Evolutionary conservation across 768 basidiomycete genomes (phyloP).

Genomic region (Lactarius trivialis): DNA sequence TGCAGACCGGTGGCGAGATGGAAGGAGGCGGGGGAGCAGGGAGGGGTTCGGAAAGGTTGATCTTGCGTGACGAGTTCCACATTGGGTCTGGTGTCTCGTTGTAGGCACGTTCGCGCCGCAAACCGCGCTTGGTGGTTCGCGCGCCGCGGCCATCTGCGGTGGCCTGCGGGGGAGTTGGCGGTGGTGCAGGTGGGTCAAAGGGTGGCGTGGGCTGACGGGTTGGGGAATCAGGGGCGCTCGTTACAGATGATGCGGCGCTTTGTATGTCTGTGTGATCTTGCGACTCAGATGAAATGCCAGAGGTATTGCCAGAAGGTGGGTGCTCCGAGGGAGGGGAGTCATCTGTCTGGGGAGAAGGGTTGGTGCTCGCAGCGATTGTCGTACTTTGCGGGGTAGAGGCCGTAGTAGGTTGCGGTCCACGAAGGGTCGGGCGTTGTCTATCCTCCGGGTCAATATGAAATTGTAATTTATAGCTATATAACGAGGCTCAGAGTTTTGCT

Average conservation of each 20-base stretch:
- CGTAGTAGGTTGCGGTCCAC: no score
- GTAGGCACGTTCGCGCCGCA: constrained; percentile 13
- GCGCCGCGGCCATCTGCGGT: neutral
- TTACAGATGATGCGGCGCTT: neutral
- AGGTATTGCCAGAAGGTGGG: neutral
- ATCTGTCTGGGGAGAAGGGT: no score
- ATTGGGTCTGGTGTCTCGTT: constrained; percentile 1
- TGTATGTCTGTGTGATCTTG: neutral
- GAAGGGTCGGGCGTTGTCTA: neutral
- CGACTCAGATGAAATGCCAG: neutral
- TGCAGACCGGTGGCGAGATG: neutral
- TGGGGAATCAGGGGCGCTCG: neutral
- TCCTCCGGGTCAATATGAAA: neutral
- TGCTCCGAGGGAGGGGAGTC: no score
- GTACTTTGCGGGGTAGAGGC: neutral
- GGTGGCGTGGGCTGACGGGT: neutral
- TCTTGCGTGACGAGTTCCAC: constrained; percentile 4
- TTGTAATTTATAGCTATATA: constrained; percentile 10
- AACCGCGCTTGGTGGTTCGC: neutral
- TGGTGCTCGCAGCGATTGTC: neutral
- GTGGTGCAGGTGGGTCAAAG: neutral
- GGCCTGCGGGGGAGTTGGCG: neutral
- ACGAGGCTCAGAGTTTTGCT: neutral
- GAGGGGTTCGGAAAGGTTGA: neutral
- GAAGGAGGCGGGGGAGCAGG: neutral